These are phyloP conservation scores for Mycena sanguinolenta DNA, from an alignment of 768 basidiomycete species.

Conservation along the genomic window DNA sequence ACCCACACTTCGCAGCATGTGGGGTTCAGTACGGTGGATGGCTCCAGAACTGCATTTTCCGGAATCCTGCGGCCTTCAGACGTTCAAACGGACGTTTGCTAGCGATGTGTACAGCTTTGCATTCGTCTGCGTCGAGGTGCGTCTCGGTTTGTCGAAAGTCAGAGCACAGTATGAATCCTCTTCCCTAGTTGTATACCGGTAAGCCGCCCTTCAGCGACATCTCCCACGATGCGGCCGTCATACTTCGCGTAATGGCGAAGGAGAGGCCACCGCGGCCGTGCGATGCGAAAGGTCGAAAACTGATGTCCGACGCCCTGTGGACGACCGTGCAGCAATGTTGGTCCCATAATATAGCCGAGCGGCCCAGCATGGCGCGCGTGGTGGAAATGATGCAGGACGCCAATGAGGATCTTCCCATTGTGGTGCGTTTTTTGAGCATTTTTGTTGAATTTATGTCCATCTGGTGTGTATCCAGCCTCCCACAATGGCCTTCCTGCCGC, in stretches of 20 bases:
- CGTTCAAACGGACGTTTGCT: constrained; percentile 37
- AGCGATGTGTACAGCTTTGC: constrained; percentile 44
- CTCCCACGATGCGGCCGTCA: constrained; percentile 36
- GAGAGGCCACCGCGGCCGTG: constrained; percentile 38
- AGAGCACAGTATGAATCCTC: not conserved
- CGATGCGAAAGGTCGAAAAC: constrained; percentile 11
- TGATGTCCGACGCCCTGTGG: constrained; percentile 37
- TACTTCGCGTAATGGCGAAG: constrained; percentile 38
- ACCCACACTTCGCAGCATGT: constrained; percentile 37
- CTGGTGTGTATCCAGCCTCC: not conserved
- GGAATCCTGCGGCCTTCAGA: constrained; percentile 34
- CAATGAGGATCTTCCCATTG: constrained; percentile 24
- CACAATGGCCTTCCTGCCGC: constrained; percentile 1
- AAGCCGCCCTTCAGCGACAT: constrained; percentile 40
- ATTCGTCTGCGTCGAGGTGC: constrained; percentile 41
- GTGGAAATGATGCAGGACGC: constrained; percentile 36
- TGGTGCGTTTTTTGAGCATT: not conserved
- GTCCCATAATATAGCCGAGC: constrained; percentile 31
- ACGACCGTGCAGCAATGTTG: constrained; percentile 35
- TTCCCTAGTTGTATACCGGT: constrained; percentile 37
- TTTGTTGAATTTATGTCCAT: not conserved
- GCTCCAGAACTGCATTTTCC: constrained; percentile 43
- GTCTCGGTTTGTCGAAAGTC: not conserved
- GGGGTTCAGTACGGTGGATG: constrained; percentile 44
- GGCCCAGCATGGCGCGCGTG: constrained; percentile 34